Evolutionary conservation across 352 stramenopile genomes (phyloP), one percentile per base, ranked within the genome.

Genomic region (Pythium vanterpoolii): DNA sequence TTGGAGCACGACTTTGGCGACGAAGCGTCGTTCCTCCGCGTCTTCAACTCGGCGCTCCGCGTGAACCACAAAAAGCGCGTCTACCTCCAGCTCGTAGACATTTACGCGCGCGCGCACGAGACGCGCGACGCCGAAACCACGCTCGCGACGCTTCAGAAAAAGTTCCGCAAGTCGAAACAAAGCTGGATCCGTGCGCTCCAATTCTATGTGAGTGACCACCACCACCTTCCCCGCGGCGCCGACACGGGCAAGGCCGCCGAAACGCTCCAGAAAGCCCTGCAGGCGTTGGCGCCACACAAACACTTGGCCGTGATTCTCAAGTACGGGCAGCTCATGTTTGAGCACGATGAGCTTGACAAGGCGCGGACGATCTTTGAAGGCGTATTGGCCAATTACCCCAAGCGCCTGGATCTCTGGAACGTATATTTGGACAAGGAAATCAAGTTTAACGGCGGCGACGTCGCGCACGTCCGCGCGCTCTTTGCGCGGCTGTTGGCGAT

Each of bases 361-460:
- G 96, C 88, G 31, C 83, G 96, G 34, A 98, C 95, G 9, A 95
- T 99, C 40, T 98, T 98, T 39, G 95, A 98, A 60, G 91, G 90
- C 30, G 76, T 99, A 13, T 55, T 98, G 39, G 73, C 84, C 36
- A 98, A 97, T 66, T 95, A 98, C 79, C 89, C 90, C 16, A 99
- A 98, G 76, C 90, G 95, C 26, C 86, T 98, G 60, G 96, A 99
- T 72, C 66, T 99, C 24, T 94, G 96, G 74, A 98, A 97, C 74
- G 93, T 99, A 21, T 98, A 98, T 73, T 64, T 98, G 66, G 96
- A 99, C 73, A 98, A 98, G 75, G 96, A 99, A 79, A 86, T 98
- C 57, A 98, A 98, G 76, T 94, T 87, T 44, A 69, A 61, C 52
- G 82, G 93, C 44, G 71, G 74, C 56, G 86, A 93, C 33, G 70